Evolutionary conservation across 306 rosid genomes (phyloP).

Genomic region (Dryas alaskensis): DNA sequence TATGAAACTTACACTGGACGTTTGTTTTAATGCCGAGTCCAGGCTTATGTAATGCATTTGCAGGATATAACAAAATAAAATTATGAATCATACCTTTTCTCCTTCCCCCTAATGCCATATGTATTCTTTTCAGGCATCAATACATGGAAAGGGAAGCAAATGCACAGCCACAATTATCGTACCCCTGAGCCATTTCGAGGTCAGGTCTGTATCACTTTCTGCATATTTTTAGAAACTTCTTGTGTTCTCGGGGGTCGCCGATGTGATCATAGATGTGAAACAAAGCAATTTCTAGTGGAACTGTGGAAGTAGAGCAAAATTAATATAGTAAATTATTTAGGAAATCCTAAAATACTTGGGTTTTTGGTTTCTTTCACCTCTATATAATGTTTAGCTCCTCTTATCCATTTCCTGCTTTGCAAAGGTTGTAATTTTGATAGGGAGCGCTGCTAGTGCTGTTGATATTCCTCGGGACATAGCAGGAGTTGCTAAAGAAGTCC

Average conservation of each 20-base stretch:
- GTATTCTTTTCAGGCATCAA: constrained; percentile 39
- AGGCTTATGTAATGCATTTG: no score
- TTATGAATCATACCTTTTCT: not conserved
- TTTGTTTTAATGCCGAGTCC: not conserved
- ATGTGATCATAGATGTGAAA: no score
- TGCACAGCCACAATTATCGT: constrained; percentile 75
- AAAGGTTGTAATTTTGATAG: constrained; percentile 72
- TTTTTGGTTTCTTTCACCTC: not conserved
- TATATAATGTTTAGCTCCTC: not conserved
- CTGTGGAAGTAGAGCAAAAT: not conserved
- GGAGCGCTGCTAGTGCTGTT: constrained; percentile 56
- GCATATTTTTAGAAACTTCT: not conserved
- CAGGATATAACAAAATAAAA: not conserved
- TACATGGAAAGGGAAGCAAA: constrained; percentile 60
- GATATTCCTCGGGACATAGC: constrained; percentile 68
- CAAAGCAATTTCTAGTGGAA: no score
- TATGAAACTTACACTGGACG: no score
- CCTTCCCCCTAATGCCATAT: not conserved
- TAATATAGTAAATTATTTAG: not conserved
- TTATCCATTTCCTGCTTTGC: constrained; percentile 1
- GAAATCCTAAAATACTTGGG: not conserved
- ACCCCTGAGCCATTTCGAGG: constrained; percentile 52
- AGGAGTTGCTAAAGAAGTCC: constrained; percentile 70
- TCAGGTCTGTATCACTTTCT: constrained; percentile 43
- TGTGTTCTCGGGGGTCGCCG: no score